Evolutionary conservation across 2,329 filamentous ascomycete genomes (phyloP).

Genomic region (Alternaria brassicicola): DNA sequence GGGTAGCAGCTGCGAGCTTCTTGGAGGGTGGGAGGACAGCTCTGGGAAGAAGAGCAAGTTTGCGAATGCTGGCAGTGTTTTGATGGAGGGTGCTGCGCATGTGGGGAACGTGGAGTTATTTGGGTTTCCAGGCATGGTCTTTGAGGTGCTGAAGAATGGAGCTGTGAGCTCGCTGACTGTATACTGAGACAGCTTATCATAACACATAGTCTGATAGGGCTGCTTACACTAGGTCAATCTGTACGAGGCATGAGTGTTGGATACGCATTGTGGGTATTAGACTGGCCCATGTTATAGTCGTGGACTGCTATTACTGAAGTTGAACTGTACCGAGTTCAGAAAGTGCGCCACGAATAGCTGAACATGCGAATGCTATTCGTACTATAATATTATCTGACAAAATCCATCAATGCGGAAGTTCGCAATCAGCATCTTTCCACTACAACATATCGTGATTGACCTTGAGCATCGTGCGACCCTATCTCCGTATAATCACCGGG

Average conservation of each 20-base stretch:
- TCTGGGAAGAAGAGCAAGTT: conserved; percentile 44
- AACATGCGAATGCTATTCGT: fast-evolving
- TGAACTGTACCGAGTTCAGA: background rate
- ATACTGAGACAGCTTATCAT: conserved; percentile 61
- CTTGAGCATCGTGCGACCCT: background rate
- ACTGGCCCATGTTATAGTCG: background rate
- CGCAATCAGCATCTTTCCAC: background rate
- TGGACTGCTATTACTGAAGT: background rate
- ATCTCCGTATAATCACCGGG: conserved; percentile 20
- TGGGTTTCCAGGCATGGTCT: conserved; percentile 90
- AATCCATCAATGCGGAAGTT: background rate
- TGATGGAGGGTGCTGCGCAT: conserved; percentile 55
- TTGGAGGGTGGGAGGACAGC: conserved; percentile 72
- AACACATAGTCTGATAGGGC: background rate
- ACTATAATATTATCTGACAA: background rate
- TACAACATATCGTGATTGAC: background rate
- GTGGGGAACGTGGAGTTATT: conserved; percentile 82
- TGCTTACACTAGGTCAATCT: background rate
- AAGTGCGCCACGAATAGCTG: background rate
- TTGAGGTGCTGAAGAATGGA: conserved; percentile 94
- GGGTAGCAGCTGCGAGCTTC: conserved; percentile 78
- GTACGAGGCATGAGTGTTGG: background rate
- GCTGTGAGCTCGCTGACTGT: conserved; percentile 88
- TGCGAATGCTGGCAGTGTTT: conserved; percentile 43
- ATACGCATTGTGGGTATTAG: background rate